Evolutionary conservation across 1,284 basidiomycete species (phyloP).

Genomic region (Pisolithus thermaeus): DNA sequence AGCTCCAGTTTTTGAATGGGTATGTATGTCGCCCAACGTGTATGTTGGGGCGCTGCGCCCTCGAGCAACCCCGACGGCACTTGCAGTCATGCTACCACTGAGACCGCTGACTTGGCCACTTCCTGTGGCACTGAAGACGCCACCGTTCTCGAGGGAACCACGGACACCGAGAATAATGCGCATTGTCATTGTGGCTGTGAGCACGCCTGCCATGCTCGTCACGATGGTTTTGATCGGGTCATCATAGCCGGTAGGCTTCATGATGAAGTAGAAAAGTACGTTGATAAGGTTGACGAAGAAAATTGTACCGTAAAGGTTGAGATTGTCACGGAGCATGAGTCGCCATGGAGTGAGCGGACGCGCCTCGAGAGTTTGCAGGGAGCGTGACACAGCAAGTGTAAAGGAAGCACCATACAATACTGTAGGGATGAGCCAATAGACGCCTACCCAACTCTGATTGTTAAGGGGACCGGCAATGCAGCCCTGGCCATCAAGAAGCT

Average conservation of each 20-base stretch:
- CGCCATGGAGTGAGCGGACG: constrained; percentile 68
- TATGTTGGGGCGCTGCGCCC: constrained; percentile 46
- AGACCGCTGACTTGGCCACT: constrained; percentile 37
- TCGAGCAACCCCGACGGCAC: constrained; percentile 31
- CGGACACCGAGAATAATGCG: constrained; percentile 76
- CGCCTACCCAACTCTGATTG: constrained; percentile 61
- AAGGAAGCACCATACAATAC: constrained; percentile 52
- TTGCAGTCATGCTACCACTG: constrained; percentile 28
- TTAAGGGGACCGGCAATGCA: constrained; percentile 76
- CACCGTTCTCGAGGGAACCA: constrained; percentile 62
- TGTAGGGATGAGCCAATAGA: constrained; percentile 76
- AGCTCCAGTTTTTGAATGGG: constrained; percentile 40
- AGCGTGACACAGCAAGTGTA: constrained; percentile 57
- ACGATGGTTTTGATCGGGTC: constrained; percentile 78
- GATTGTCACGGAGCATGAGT: constrained; percentile 79
- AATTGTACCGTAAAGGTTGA: constrained; percentile 76
- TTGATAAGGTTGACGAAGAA: constrained; percentile 74
- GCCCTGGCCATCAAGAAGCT: constrained; percentile 63
- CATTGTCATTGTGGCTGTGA: constrained; percentile 78
- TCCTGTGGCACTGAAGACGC: constrained; percentile 53
- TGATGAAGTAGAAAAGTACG: constrained; percentile 77
- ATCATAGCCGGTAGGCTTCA: constrained; percentile 49
- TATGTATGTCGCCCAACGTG: constrained; percentile 58
- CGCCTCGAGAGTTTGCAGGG: constrained; percentile 50
- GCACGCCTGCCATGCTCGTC: constrained; percentile 72